These are phyloP conservation scores for Paspalum notatum DNA, from an alignment of 176 grass and related monocot genomes.

Conservation along the genomic window DNA sequence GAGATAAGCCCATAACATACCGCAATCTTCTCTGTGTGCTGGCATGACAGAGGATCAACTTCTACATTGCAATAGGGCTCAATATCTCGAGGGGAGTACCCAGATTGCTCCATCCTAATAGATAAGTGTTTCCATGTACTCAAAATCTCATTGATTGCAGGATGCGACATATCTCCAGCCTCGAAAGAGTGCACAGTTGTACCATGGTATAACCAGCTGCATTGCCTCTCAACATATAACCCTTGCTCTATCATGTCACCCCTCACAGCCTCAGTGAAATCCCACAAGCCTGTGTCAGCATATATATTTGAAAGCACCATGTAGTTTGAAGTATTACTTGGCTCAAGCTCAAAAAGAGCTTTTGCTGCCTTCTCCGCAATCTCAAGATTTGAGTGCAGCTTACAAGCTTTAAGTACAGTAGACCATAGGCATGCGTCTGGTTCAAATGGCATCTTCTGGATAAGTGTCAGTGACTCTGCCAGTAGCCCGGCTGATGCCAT, in stretches of 20 bases:
- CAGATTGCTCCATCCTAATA: slow-evolving; percentile 57
- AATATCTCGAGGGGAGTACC: slow-evolving; percentile 48
- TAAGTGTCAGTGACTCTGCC: slow-evolving; percentile 57
- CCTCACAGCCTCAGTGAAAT: slow-evolving; percentile 55
- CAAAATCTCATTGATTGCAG: slow-evolving; percentile 50
- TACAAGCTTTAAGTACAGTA: slow-evolving; percentile 70
- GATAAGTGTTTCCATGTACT: slow-evolving; percentile 50
- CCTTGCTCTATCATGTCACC: slow-evolving; percentile 54
- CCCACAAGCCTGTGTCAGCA: slow-evolving; percentile 59
- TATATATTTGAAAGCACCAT: slow-evolving; percentile 67
- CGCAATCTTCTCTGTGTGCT: slow-evolving; percentile 64
- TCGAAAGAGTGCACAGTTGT: slow-evolving; percentile 48
- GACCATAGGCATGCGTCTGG: slow-evolving; percentile 74
- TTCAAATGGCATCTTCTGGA: slow-evolving; percentile 61
- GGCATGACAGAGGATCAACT: slow-evolving; percentile 67
- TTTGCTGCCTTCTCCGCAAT: slow-evolving; percentile 61
- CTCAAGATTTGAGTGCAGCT: slow-evolving; percentile 63
- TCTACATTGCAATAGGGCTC: slow-evolving; percentile 53
- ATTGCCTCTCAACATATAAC: slow-evolving; percentile 49
- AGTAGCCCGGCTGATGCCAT: slow-evolving; percentile 62
- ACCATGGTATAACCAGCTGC: slow-evolving; percentile 57
- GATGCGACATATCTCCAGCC: slow-evolving; percentile 66
- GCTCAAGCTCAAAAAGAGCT: slow-evolving; percentile 70
- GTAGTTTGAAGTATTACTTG: slow-evolving; percentile 67
- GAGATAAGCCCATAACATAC: slow-evolving; percentile 67